Conservation (phyloP, 2,329 filamentous ascomycete species). For the Verticillium zaregamsianum region DNA sequence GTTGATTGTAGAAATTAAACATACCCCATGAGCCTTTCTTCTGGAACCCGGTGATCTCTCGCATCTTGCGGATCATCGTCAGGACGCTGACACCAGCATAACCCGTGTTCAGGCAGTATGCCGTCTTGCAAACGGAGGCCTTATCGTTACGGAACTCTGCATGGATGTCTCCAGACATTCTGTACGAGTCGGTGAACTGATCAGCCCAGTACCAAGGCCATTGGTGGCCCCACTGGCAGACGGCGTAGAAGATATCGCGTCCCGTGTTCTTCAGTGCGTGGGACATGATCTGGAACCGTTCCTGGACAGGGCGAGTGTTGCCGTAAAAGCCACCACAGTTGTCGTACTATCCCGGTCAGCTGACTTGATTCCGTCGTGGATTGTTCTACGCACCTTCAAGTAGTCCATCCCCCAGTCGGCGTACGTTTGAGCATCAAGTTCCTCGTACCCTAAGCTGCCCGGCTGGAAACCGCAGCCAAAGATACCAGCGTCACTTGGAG, state of each 20-base stretch:
- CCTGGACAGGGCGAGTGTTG: slow-evolving; percentile 43
- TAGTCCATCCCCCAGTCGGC: slow-evolving; percentile 49
- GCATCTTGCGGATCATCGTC: slow-evolving; percentile 27
- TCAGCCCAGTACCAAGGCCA: slow-evolving; percentile 18
- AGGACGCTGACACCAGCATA: slow-evolving; percentile 25
- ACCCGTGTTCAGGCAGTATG: slow-evolving; percentile 28
- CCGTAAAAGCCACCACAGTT: slow-evolving; percentile 44
- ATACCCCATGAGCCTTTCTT: slow-evolving; percentile 21
- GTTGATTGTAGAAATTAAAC: background rate
- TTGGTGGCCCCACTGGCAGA: slow-evolving; percentile 29
- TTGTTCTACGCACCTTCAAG: slow-evolving; percentile 32
- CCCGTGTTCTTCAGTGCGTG: slow-evolving; percentile 25
- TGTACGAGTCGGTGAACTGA: slow-evolving; percentile 23
- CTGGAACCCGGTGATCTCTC: slow-evolving; percentile 25
- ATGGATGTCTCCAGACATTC: slow-evolving; percentile 27
- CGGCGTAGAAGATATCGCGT: slow-evolving; percentile 24
- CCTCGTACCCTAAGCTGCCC: slow-evolving; percentile 35
- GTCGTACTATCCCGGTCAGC: slow-evolving; percentile 30
- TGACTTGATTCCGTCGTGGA: slow-evolving; percentile 15
- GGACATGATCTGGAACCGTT: slow-evolving; percentile 31
- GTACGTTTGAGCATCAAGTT: slow-evolving; percentile 46
- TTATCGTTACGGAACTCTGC: slow-evolving; percentile 19
- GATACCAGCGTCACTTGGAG: slow-evolving; percentile 31
- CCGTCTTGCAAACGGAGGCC: slow-evolving; percentile 21
- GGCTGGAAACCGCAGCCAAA: slow-evolving; percentile 39